Evolutionary conservation across 2,329 filamentous ascomycete species (phyloP).

Genomic region (Diaporthe aspalathi): DNA sequence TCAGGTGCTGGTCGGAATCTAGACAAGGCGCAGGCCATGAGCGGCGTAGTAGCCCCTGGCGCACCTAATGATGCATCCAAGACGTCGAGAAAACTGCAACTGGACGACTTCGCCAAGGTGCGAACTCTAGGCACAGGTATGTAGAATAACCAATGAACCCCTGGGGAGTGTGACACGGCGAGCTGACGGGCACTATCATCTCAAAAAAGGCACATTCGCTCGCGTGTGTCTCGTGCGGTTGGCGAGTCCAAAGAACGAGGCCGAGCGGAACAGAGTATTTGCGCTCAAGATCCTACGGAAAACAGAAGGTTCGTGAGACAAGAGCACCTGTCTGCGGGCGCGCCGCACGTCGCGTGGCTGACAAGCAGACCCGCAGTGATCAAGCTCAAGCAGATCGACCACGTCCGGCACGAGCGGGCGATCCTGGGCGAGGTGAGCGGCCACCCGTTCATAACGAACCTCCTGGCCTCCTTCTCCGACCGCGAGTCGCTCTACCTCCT

Average conservation of each 20-base stretch:
- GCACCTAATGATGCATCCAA: constrained; percentile 46
- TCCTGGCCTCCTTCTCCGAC: constrained; percentile 84
- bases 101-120: constrained; percentile 76
- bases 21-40: constrained; percentile 32
- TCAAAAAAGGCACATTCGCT: constrained; percentile 76
- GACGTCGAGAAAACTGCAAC: constrained; percentile 48
- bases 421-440: constrained; percentile 82
- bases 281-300: constrained; percentile 84
- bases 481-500: constrained; percentile 84
- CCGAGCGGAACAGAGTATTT: constrained; percentile 75
- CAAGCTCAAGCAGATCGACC: constrained; percentile 86
- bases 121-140: constrained; percentile 82
- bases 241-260: constrained; percentile 58
- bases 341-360: not conserved
- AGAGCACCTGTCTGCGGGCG: not conserved
- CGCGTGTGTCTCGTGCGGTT: constrained; percentile 82
- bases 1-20: constrained; percentile 36
- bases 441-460: constrained; percentile 84
- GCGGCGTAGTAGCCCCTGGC: constrained; percentile 32
- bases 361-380: constrained; percentile 65
- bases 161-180: not conserved
- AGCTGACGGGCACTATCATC: constrained; percentile 19
- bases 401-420: constrained; percentile 84
- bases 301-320: constrained; percentile 57
- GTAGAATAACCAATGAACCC: constrained; percentile 40